Conservation (phyloP, 805 yeast genomes). For the Wickerhamomyces ciferrii region DNA sequence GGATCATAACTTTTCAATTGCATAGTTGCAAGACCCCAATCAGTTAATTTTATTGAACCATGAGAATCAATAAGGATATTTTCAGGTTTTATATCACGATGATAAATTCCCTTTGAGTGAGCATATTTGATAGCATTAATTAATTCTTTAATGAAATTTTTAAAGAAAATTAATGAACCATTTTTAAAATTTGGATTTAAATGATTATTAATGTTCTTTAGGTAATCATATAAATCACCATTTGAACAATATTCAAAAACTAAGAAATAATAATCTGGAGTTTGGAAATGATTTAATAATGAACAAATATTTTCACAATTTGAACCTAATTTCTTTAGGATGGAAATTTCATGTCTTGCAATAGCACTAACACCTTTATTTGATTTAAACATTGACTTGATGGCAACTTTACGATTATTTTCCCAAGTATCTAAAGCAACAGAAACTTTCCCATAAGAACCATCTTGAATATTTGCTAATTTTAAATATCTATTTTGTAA, state of each 20-base stretch:
- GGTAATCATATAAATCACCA: constrained; percentile 63
- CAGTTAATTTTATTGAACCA: constrained; percentile 58
- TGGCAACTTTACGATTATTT: constrained; percentile 43
- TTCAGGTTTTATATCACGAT: constrained; percentile 73
- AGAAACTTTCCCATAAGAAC: constrained; percentile 59
- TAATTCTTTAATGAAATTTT: constrained; percentile 41
- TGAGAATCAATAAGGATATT: constrained; percentile 49
- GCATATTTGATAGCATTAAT: constrained; percentile 45
- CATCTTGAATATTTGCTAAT: constrained; percentile 43
- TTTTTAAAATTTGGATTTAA: constrained; percentile 6
- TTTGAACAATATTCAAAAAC: constrained; percentile 62
- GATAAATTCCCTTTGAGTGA: constrained; percentile 57
- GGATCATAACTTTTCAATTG: constrained; percentile 24
- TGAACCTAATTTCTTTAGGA: constrained; percentile 22
- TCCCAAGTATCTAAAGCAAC: constrained; percentile 37
- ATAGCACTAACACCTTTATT: constrained; percentile 33
- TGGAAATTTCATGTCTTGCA: constrained; percentile 50
- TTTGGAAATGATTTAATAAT: constrained; percentile 52
- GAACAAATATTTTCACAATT: constrained; percentile 50
- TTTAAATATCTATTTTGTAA: constrained; percentile 37
- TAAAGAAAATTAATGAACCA: constrained; percentile 22
- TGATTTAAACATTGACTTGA: constrained; percentile 47
- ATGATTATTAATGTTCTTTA: constrained; percentile 21
- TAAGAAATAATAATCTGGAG: constrained; percentile 43
- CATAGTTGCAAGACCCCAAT: constrained; percentile 65